These are phyloP conservation scores for Setomelanomma holmii DNA, from an alignment of 2,329 filamentous ascomycete genomes.

Conservation along the genomic window DNA sequence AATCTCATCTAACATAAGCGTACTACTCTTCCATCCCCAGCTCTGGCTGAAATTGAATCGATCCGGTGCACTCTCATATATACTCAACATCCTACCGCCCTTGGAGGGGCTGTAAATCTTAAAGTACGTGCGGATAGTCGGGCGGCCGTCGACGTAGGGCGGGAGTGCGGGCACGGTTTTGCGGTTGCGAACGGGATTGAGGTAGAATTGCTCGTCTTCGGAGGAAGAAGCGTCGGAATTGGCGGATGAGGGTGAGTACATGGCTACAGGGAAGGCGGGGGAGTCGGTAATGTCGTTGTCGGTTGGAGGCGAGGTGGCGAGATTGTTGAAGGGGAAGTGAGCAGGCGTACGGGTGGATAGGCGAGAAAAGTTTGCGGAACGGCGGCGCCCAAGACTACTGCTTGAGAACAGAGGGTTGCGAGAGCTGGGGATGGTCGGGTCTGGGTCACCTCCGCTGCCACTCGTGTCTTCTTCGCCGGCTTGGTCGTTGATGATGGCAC, in stretches of 20 bases:
- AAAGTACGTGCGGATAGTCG: slow-evolving; percentile 67
- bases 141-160: slow-evolving; percentile 62
- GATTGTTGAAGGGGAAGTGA: slow-evolving; percentile 21
- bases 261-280: slow-evolving; percentile 24
- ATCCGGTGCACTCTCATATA: slow-evolving; percentile 66
- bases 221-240: slow-evolving; percentile 28
- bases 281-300: slow-evolving; percentile 19
- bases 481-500: slow-evolving; percentile 30
- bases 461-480: slow-evolving; percentile 51
- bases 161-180: slow-evolving; percentile 54
- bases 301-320: slow-evolving; percentile 21
- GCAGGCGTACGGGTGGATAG: slow-evolving; percentile 11
- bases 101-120: slow-evolving; percentile 67
- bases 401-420: slow-evolving; percentile 31
- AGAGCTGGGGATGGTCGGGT: slow-evolving; percentile 41
- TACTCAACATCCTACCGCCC: slow-evolving; percentile 64
- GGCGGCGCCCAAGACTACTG: slow-evolving; percentile 25
- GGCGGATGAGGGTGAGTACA: slow-evolving; percentile 28
- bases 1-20: slow-evolving; percentile 62
- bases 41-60: slow-evolving; percentile 67
- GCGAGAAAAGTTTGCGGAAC: slow-evolving; percentile 20
- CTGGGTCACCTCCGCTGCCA: slow-evolving; percentile 55
- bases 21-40: slow-evolving; percentile 68
- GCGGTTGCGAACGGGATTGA: slow-evolving; percentile 27
- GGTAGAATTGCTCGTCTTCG: slow-evolving; percentile 35